These are phyloP conservation scores for Allium sativum DNA, from an alignment of 106 monocot species.

Conservation along the genomic window DNA sequence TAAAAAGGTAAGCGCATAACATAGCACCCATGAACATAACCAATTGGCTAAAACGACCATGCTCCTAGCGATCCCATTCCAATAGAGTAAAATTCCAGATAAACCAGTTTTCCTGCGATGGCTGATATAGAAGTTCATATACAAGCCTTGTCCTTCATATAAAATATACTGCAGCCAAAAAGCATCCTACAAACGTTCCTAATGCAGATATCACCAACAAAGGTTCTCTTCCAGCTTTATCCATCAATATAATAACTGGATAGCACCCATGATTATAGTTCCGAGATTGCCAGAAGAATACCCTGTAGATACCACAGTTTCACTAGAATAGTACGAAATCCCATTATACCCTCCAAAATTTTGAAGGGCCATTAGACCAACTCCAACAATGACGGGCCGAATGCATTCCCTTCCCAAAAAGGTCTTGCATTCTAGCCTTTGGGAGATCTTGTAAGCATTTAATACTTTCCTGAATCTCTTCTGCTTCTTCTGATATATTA, in stretches of 20 bases:
- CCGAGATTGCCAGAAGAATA: conserved; percentile 45
- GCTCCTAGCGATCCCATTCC: conserved; percentile 71
- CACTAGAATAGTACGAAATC: conserved; percentile 55
- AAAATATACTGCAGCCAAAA: conserved; percentile 44
- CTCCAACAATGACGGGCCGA: conserved; percentile 42
- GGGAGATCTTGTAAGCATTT: conserved; percentile 33
- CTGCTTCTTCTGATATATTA: conserved; percentile 49
- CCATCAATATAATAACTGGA: conserved; percentile 61
- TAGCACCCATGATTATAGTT: conserved; percentile 32
- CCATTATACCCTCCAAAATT: conserved; percentile 68
- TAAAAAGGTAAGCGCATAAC: conserved; percentile 43
- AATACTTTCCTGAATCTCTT: conserved; percentile 57
- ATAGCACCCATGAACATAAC: conserved; percentile 39
- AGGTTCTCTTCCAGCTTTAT: conserved; percentile 55
- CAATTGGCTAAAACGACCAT: conserved; percentile 40
- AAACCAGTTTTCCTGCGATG: conserved; percentile 45
- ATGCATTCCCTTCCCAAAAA: conserved; percentile 40
- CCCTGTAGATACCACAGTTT: conserved; percentile 57
- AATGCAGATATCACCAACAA: conserved; percentile 62
- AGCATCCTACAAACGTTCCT: conserved; percentile 40
- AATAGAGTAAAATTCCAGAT: conserved; percentile 35
- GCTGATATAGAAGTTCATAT: conserved; percentile 28
- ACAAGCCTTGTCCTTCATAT: conserved; percentile 41
- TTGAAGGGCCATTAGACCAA: conserved; percentile 67
- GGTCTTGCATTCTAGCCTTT: conserved; percentile 30